Evolutionary conservation across 441 rosid genomes (phyloP).

Genomic region (Populus hybrid): DNA sequence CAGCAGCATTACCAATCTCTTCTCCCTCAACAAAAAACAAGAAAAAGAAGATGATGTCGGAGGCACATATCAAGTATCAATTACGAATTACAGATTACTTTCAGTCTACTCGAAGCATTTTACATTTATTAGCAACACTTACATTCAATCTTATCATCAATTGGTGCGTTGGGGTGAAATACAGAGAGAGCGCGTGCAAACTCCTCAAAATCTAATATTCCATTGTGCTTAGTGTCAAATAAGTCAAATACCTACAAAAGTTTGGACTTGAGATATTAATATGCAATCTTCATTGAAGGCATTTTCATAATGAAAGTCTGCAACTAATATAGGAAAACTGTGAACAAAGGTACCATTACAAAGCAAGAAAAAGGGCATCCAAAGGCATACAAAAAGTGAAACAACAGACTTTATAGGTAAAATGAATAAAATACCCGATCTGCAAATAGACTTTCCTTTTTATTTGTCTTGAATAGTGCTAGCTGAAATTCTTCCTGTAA

Average conservation of each 20-base stretch:
- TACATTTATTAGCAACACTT: conserved; percentile 5
- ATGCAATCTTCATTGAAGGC: not conserved
- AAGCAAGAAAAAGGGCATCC: not conserved
- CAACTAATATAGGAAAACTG: not conserved
- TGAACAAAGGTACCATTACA: not conserved
- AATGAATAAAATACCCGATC: conserved; percentile 53
- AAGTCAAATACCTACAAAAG: conserved; percentile 73
- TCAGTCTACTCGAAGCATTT: not conserved
- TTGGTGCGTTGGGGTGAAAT: conserved; percentile 82
- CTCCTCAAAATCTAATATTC: conserved; percentile 85
- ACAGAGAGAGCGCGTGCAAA: conserved; percentile 89
- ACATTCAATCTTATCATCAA: conserved; percentile 69
- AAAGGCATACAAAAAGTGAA: not conserved
- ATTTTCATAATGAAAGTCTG: not conserved
- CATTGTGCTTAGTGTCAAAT: conserved; percentile 87
- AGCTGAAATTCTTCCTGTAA: conserved; percentile 85
- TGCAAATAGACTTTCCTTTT: conserved; percentile 88
- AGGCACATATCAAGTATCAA: not conserved
- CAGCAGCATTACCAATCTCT: not conserved
- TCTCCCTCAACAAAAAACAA: conserved; percentile 3
- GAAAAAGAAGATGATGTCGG: not conserved
- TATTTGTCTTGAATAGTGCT: conserved; percentile 82
- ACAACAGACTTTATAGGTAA: not conserved
- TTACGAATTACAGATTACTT: not conserved
- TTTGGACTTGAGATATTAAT: not conserved